Evolutionary conservation across 2,329 filamentous ascomycete species (phyloP), one percentile per base, ranked within the genome.

Genomic region (Talaromyces sp.): DNA sequence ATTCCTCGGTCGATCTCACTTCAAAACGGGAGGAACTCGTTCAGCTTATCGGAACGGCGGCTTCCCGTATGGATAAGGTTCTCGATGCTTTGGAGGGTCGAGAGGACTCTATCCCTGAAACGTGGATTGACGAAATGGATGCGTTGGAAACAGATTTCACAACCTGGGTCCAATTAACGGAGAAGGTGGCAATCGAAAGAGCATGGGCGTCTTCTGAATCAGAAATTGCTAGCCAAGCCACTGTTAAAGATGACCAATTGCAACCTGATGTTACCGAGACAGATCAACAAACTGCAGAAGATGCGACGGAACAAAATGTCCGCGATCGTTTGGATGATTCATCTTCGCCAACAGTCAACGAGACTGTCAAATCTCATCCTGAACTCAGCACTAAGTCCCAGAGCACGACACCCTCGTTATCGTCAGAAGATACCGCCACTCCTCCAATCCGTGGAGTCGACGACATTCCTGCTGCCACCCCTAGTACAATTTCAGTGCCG

Each of bases 111-210:
- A 77, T 99, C 9, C 94, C 94, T 0, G 89, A 95, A 40, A 71
- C 78, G 28, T 99, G 93, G 94, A 84, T 97, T 57, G 90, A 96
- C 65, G 82, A 86, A 4, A 87, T 97, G 75, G 94, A 97, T 70
- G 74, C 76, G 0, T 78, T 95, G 4, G 94, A 99, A 71, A 78
- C 81, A 10, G 83, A 86, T 31, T 96, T 93, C 72, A 84, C 85
- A 7, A 82, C 86, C 22, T 99, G 94, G 94, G 84, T 86, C 43
- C 86, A 88, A 50, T 81, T 87, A 50, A 91, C 89, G 33, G 90
- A 95, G 67, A 81, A 81, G 60, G 86, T 83, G 65, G 81, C 92
- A n/a, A 79, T 87, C 52, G 84, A 89, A 63, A 81, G 84, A 21
- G 84, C 92, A 63, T 81, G 68, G 65, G 65, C 62, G 35, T 66